These are phyloP conservation scores for Cryphonectria naterciae DNA, from an alignment of 2,329 filamentous ascomycete genomes.

Conservation along the genomic window DNA sequence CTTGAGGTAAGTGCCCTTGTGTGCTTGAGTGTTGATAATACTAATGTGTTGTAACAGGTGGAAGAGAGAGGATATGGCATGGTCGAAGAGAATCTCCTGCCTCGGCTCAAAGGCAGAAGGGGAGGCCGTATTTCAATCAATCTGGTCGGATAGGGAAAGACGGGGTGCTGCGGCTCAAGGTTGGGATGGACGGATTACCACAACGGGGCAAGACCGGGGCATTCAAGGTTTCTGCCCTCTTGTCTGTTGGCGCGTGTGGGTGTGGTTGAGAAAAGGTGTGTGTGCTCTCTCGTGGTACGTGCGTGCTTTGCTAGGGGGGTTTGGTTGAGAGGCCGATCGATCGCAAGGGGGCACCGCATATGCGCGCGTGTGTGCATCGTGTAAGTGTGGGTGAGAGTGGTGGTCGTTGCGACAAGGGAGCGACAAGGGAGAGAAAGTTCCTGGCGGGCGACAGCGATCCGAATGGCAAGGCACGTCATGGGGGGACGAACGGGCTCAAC, in stretches of 20 bases:
- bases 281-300: neutral
- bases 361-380: neutral
- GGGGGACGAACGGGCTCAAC: neutral
- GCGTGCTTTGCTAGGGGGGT: neutral
- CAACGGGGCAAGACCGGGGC: neutral
- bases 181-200: conserved; percentile 6
- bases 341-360: neutral
- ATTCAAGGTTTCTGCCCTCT: conserved; percentile 1
- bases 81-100: conserved; percentile 5
- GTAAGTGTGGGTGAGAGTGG: neutral
- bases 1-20: neutral
- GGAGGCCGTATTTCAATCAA: conserved; percentile 27
- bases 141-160: conserved; percentile 2
- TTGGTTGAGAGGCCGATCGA: neutral
- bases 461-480: conserved; percentile 17
- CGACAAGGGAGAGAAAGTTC: neutral
- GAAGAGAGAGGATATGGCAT: neutral
- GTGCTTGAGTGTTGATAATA: conserved; percentile 1
- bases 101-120: conserved; percentile 21
- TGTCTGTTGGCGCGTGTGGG: neutral
- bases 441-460: conserved; percentile 20
- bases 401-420: neutral
- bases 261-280: neutral
- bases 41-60: conserved; percentile 1
- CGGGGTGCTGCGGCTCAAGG: neutral